Percentiles rank a stretch among this genome's conserved stretches.
Evolutionary conservation across 139 green algal genomes (phyloP).

Genomic region (Prasinococcaceae sp.): DNA sequence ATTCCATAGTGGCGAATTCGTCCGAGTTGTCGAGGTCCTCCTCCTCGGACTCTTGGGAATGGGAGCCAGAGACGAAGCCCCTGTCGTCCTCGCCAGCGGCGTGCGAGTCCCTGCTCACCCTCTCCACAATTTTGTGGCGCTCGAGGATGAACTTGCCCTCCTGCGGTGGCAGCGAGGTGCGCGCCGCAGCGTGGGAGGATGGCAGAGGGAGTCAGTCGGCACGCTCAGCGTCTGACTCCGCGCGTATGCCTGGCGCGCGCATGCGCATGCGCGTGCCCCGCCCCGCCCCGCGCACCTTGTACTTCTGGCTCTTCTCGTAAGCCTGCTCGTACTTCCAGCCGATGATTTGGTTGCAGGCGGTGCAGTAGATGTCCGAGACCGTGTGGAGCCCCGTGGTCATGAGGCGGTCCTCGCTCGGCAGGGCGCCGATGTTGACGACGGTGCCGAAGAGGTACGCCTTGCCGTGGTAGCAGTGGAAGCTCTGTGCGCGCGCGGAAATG

Average conservation of each 20-base stretch:
- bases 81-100: background rate
- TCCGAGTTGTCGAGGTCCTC: too few relatives aligned
- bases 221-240: too few relatives aligned
- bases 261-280: too few relatives aligned
- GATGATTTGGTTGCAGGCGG: conserved; percentile 34
- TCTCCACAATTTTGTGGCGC: conserved; percentile 24
- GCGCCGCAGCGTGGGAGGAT: too few relatives aligned
- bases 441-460: conserved; percentile 46
- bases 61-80: too few relatives aligned
- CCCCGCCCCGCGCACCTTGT: too few relatives aligned
- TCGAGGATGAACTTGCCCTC: conserved; percentile 58
- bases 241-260: too few relatives aligned
- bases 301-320: conserved; percentile 43
- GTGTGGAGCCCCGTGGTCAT: conserved; percentile 50
- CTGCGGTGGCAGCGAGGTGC: too few relatives aligned
- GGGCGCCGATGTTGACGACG: conserved; percentile 42
- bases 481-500: too few relatives aligned
- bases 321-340: conserved; percentile 53
- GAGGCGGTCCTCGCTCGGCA: conserved; percentile 35
- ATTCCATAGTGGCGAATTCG: too few relatives aligned
- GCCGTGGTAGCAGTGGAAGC: conserved; percentile 40
- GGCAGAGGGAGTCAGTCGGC: too few relatives aligned
- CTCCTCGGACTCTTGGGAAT: too few relatives aligned
- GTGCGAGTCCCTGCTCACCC: background rate
- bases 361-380: conserved; percentile 44